Percentiles rank a stretch among this genome's conserved stretches.
These are phyloP conservation scores for Alloteropsis semialata DNA, from an alignment of 176 grass and related monocot genomes.

Conservation along the genomic window DNA sequence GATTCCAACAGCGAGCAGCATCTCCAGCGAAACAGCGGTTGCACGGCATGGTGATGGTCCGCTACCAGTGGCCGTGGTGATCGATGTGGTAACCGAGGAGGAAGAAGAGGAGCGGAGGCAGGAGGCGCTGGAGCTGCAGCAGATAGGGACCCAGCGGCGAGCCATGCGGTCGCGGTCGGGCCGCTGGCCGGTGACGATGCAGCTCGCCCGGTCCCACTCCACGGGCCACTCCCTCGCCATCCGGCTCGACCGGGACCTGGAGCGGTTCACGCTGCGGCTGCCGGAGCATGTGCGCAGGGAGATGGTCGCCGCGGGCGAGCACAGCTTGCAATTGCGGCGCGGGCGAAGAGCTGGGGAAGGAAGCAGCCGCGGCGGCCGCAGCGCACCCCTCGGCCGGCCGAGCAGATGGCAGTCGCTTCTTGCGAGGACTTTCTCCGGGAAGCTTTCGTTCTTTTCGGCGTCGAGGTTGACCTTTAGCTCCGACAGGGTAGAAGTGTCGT, in stretches of 20 bases:
- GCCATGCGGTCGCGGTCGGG: slow-evolving; percentile 52
- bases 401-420: slow-evolving; percentile 61
- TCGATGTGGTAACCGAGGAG: slow-evolving; percentile 44
- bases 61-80: slow-evolving; percentile 22
- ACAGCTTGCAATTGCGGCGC: slow-evolving; percentile 14
- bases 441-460: slow-evolving; percentile 37
- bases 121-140: slow-evolving; percentile 60
- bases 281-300: slow-evolving; percentile 64
- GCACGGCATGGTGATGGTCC: not conserved
- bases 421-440: slow-evolving; percentile 55
- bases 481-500: slow-evolving; percentile 34
- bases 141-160: slow-evolving; percentile 61
- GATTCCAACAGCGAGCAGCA: slow-evolving; percentile 22
- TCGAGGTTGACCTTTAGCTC: slow-evolving; percentile 37
- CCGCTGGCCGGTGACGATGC: not conserved
- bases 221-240: slow-evolving; percentile 55
- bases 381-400: slow-evolving; percentile 9
- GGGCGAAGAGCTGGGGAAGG: slow-evolving; percentile 35
- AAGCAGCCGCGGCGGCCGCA: slow-evolving; percentile 28
- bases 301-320: slow-evolving; percentile 39
- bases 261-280: slow-evolving; percentile 70
- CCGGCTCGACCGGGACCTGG: slow-evolving; percentile 36
- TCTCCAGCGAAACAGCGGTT: slow-evolving; percentile 12
- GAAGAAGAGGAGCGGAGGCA: slow-evolving; percentile 29
- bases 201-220: slow-evolving; percentile 64